A percentile compares a stretch with the other conserved stretches of the same genome.
Evolutionary conservation across 2,329 filamentous ascomycete genomes (phyloP).

Genomic region (Cytospora schulzeri): DNA sequence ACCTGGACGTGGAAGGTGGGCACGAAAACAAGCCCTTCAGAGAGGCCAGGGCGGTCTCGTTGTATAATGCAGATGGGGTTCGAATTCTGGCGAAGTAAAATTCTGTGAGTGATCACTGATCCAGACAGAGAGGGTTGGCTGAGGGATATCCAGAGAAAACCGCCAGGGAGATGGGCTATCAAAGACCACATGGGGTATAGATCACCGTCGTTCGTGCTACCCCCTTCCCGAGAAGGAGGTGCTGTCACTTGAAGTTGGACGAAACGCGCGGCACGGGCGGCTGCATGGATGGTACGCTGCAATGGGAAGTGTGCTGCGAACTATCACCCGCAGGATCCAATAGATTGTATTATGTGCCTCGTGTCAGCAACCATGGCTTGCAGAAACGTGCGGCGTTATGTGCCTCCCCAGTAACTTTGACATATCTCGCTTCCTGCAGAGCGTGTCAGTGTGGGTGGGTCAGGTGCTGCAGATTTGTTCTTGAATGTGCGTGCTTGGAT

Average conservation of each 20-base stretch:
- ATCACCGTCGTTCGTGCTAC: background rate
- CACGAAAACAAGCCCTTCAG: conserved; percentile 10
- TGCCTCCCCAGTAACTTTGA: background rate
- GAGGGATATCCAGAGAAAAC: background rate
- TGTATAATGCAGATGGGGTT: conserved; percentile 23
- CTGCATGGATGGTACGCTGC: background rate
- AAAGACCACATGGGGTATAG: background rate
- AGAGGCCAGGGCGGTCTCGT: conserved; percentile 26
- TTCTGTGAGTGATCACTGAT: background rate
- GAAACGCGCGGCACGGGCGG: background rate
- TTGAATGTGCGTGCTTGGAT: background rate
- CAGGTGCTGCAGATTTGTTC: background rate
- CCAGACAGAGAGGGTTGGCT: background rate
- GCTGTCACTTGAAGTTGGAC: background rate
- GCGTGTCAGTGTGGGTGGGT: background rate
- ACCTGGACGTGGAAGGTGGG: conserved; percentile 3
- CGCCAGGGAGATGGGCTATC: background rate
- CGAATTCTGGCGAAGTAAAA: conserved; percentile 10
- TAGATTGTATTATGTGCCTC: background rate
- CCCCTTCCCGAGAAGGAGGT: background rate
- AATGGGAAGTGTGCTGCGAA: background rate
- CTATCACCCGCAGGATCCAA: conserved; percentile 1
- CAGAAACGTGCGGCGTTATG: background rate
- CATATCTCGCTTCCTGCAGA: background rate
- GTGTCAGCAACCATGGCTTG: background rate